Evolutionary conservation across 352 stramenopile genomes (phyloP).

Genomic region (Peronospora farinosa): DNA sequence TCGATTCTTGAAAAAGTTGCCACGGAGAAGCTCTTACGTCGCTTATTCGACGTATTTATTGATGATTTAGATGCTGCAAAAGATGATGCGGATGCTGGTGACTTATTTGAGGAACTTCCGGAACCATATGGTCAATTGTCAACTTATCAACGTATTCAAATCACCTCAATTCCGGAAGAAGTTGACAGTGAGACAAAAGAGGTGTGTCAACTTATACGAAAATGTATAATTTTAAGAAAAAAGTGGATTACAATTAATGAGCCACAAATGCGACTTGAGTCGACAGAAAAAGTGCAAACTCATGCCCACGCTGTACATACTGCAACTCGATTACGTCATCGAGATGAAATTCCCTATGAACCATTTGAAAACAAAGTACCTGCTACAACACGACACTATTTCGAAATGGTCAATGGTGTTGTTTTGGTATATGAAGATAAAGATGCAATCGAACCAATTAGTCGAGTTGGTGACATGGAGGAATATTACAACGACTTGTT

Average conservation of each 20-base stretch:
- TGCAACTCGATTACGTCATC: constrained; percentile 43
- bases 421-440: constrained; percentile 42
- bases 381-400: constrained; percentile 39
- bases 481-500: constrained; percentile 77
- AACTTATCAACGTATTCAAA: constrained; percentile 75
- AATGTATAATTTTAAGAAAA: constrained; percentile 57
- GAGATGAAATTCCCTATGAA: constrained; percentile 70
- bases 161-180: constrained; percentile 57
- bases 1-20: constrained; percentile 73
- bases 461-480: constrained; percentile 34
- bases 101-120: constrained; percentile 74
- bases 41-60: constrained; percentile 38
- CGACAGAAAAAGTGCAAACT: constrained; percentile 14
- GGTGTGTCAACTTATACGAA: constrained; percentile 73
- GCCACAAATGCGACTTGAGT: constrained; percentile 12
- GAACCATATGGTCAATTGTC: constrained; percentile 68
- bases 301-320: constrained; percentile 33
- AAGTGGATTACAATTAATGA: constrained; percentile 69
- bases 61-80: constrained; percentile 21
- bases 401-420: constrained; percentile 57
- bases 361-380: constrained; percentile 41
- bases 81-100: constrained; percentile 20
- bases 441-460: constrained; percentile 30
- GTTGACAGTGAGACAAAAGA: constrained; percentile 70
- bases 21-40: constrained; percentile 60